Evolutionary conservation across 2,329 filamentous ascomycete genomes (phyloP), one percentile per base, ranked within the genome.

Genomic region (Cladophialophora yegresii): DNA sequence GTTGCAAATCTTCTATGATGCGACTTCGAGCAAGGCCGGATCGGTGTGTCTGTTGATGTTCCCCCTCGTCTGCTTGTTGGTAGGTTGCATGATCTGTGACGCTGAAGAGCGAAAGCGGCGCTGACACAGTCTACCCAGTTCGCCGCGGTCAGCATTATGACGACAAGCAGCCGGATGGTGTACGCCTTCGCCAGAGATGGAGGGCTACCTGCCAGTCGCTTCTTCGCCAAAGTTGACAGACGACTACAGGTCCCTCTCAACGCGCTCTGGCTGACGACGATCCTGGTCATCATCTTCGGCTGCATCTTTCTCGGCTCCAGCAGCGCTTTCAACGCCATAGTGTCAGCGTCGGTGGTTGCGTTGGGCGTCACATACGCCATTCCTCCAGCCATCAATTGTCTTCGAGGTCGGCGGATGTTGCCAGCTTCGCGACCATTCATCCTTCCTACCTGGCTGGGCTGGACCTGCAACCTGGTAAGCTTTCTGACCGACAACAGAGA

Each of bases 321-420:
- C 55, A 85, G 83, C 64, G 88, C 89, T 0, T 90, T 91, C 76
- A 90, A 88, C 49, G 88, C 88, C 13, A 89, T 91, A 69, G 82
- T 89, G 1, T 86, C 87, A 0, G 85, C 88, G 0, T 89, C 87
- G 0, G 89, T 92, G 0, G 88, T 92, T 7, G 85, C 89, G 1
- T 81, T 93, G 0, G 86, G 88, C 6, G 77, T 92, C 4, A 88
- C 87, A 2, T 93, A 93, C 70, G 89, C 84, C 5, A 90, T 93
- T 45, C 90, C 90, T 0, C 85, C 91, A 54, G 80, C 84, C 0
- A 86, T 92, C 69, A 90, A 92, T 70, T 83, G 86, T 62, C 74
- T 89, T 1, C 84, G 87, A 0, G 87, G 89, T 7, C 83, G 89
- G 7, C 85, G 80, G 56, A 86, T 86, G 79, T 77, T 91, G 6